phyloP scores from a whole-genome alignment of 768 basidiomycete species.

The Psilocybe tampanensis region DNA sequence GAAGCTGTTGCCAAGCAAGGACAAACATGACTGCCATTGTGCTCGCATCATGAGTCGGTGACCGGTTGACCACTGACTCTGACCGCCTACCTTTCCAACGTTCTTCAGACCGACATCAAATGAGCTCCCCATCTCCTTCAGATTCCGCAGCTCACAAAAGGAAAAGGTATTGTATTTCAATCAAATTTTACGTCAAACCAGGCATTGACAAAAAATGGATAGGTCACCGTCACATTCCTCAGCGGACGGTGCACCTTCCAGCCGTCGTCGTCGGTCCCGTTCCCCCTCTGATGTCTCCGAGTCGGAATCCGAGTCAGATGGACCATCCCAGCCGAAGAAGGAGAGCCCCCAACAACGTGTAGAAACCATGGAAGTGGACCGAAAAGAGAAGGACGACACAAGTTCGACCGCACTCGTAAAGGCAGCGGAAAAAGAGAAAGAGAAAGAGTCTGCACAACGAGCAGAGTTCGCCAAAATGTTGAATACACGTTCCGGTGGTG shows the following conservation, averaged over 20 bases:
- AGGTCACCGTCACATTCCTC: slow-evolving; percentile 56
- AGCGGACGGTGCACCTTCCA: slow-evolving; percentile 42
- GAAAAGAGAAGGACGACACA: slow-evolving; percentile 34
- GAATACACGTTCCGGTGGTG: slow-evolving; percentile 84
- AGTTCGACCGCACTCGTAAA: slow-evolving; percentile 51
- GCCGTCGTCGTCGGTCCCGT: slow-evolving; percentile 45
- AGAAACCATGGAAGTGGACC: slow-evolving; percentile 68
- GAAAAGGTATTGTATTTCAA: slow-evolving; percentile 40
- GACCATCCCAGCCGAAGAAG: slow-evolving; percentile 80
- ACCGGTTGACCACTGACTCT: slow-evolving; percentile 12
- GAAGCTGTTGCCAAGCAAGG: slow-evolving; percentile 7
- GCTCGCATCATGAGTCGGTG: too few species aligned
- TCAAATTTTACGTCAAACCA: not conserved
- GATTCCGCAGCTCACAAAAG: slow-evolving; percentile 41
- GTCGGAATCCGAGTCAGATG: slow-evolving; percentile 43
- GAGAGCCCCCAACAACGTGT: slow-evolving; percentile 74
- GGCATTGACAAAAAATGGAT: slow-evolving; percentile 3
- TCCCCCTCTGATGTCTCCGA: slow-evolving; percentile 37
- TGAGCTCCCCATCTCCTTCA: slow-evolving; percentile 22
- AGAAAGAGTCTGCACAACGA: slow-evolving; percentile 64
- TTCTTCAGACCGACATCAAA: not conserved
- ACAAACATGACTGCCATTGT: slow-evolving; percentile 9
- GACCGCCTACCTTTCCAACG: not conserved
- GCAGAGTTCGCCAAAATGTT: slow-evolving; percentile 91
- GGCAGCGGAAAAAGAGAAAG: slow-evolving; percentile 33